These are phyloP conservation scores for Fomitopsis pinicola DNA, from an alignment of 1,284 basidiomycete genomes.

Conservation along the genomic window DNA sequence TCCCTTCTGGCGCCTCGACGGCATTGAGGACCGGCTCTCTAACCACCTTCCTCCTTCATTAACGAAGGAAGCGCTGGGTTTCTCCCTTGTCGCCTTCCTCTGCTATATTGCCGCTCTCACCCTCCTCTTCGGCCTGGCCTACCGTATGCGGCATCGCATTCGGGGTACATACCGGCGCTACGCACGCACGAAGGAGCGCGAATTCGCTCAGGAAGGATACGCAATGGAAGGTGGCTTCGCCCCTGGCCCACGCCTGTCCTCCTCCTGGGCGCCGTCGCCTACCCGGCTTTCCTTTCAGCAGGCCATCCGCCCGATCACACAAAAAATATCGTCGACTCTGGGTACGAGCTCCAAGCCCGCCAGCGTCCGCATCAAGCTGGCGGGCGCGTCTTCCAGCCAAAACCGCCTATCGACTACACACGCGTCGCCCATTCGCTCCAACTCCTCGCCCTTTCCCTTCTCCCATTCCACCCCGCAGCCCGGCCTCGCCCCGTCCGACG, in stretches of 20 bases:
- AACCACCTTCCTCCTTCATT: conserved; percentile 59
- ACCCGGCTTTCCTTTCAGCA: conserved; percentile 20
- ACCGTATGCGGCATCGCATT: conserved; percentile 54
- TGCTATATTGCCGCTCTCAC: conserved; percentile 45
- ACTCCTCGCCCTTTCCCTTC: conserved; percentile 21
- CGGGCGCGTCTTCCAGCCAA: conserved; percentile 14
- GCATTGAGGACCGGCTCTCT: conserved; percentile 57
- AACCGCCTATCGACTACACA: conserved; percentile 24
- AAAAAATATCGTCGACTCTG: conserved; percentile 16
- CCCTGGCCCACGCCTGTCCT: conserved; percentile 18
- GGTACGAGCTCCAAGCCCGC: conserved; percentile 9
- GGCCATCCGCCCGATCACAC: conserved; percentile 13
- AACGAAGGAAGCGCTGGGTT: conserved; percentile 59
- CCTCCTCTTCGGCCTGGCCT: conserved; percentile 38
- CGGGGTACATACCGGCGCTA: conserved; percentile 44
- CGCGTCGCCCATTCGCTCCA: conserved; percentile 24
- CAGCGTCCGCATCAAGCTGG: conserved; percentile 17
- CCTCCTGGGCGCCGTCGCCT: conserved; percentile 18
- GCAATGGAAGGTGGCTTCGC: conserved; percentile 58
- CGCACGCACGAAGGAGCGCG: conserved; percentile 37
- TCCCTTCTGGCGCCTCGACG: conserved; percentile 53
- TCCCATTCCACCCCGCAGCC: conserved; percentile 7
- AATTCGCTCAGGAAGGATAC: conserved; percentile 38
- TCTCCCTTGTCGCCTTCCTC: conserved; percentile 59
- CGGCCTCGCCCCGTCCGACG: conserved; percentile 12